These are phyloP conservation scores for Paraphaeosphaeria sporulosa DNA, from an alignment of 2,329 filamentous ascomycete species.

Conservation along the genomic window DNA sequence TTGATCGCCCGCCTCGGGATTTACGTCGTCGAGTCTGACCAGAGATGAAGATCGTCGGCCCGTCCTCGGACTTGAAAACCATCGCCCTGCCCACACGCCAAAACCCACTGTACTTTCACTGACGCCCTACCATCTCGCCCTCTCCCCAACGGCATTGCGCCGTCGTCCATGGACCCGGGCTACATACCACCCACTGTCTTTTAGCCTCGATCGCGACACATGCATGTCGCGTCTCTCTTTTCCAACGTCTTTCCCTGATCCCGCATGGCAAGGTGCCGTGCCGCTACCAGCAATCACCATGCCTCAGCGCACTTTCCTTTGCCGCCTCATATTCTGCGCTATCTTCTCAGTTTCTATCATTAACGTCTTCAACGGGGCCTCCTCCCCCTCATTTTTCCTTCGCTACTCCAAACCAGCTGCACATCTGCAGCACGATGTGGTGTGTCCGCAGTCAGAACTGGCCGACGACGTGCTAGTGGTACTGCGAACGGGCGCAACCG, in stretches of 20 bases:
- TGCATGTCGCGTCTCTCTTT: slow-evolving; percentile 14
- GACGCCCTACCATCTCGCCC: slow-evolving; percentile 1
- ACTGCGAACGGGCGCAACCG: slow-evolving; percentile 68
- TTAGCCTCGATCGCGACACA: slow-evolving; percentile 13
- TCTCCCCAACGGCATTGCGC: slow-evolving; percentile 7
- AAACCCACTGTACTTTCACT: slow-evolving; percentile 3
- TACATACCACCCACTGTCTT: slow-evolving; percentile 13
- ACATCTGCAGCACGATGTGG: slow-evolving; percentile 25
- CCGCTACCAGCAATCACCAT: slow-evolving; percentile 25
- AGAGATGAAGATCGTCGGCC: slow-evolving; percentile 31
- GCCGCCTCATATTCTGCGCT: slow-evolving; percentile 42
- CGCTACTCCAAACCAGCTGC: slow-evolving; percentile 33
- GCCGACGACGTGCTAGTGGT: slow-evolving; percentile 64
- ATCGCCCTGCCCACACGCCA: slow-evolving; percentile 4
- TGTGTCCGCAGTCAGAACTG: slow-evolving; percentile 43
- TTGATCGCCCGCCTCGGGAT: slow-evolving; percentile 33
- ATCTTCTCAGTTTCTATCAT: slow-evolving; percentile 44
- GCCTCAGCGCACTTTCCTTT: slow-evolving; percentile 43
- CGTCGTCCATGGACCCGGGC: slow-evolving; percentile 17
- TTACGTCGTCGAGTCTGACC: slow-evolving; percentile 26
- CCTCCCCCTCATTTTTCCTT: slow-evolving; percentile 38
- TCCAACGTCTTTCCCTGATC: slow-evolving; percentile 3
- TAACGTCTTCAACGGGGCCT: slow-evolving; percentile 43
- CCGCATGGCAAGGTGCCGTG: slow-evolving; percentile 29
- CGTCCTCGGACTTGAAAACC: slow-evolving; percentile 20